Evolutionary conservation across 164 flowering plant species (phyloP).

Genomic region (Chimonanthus praecox): DNA sequence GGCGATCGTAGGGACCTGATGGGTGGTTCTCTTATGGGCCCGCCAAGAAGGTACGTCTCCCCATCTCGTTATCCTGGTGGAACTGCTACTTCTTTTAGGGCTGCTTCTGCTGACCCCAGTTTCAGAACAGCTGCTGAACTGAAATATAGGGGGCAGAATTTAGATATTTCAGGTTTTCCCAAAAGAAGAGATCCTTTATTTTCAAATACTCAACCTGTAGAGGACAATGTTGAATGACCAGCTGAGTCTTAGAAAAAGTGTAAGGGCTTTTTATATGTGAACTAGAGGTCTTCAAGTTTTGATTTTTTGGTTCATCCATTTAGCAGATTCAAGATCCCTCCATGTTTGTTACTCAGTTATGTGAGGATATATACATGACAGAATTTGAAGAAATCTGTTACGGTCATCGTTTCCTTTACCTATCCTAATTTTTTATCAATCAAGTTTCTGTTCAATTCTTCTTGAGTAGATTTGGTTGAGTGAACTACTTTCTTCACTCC

Average conservation of each 20-base stretch:
- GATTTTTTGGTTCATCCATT: slow-evolving; percentile 12
- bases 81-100: slow-evolving; percentile 53
- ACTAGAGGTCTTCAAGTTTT: slow-evolving; percentile 14
- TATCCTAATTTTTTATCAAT: too few relatives aligned
- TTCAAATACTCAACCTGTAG: slow-evolving; percentile 45
- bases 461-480: neutral
- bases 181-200: slow-evolving; percentile 66
- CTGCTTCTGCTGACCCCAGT: slow-evolving; percentile 50
- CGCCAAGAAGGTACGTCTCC: slow-evolving; percentile 67
- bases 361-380: neutral
- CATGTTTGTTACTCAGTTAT: slow-evolving; percentile 15
- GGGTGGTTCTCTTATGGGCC: slow-evolving; percentile 52
- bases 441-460: neutral
- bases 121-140: slow-evolving; percentile 57
- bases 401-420: neutral
- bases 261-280: neutral
- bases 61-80: slow-evolving; percentile 65
- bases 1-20: slow-evolving; percentile 60
- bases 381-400: neutral
- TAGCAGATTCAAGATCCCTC: slow-evolving; percentile 5
- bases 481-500: neutral
- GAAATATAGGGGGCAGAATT: slow-evolving; percentile 58
- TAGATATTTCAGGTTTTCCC: slow-evolving; percentile 53
- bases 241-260: neutral
- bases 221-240: slow-evolving; percentile 45